Conservation (phyloP, 345 rosid species). For the Citrus reticulata region DNA sequence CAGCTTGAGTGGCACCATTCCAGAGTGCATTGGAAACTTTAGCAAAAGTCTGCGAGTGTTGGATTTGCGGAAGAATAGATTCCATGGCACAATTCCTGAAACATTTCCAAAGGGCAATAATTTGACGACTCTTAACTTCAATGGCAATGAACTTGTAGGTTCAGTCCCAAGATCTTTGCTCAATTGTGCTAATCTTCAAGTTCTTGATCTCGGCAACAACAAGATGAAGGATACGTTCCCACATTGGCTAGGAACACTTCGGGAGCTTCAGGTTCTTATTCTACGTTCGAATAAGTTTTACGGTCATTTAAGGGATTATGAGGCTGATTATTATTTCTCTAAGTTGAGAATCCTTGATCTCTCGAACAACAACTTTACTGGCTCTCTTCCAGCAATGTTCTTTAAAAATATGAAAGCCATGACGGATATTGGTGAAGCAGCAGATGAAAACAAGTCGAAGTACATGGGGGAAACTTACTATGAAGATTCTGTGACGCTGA, state of each 20-base stretch:
- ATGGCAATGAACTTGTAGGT: constrained; percentile 16
- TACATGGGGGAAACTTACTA: not conserved
- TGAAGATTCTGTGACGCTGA: not conserved
- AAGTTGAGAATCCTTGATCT: not conserved
- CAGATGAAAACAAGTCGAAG: not conserved
- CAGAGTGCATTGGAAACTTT: constrained; percentile 14
- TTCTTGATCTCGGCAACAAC: constrained; percentile 16
- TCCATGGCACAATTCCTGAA: constrained; percentile 15
- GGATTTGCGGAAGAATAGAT: constrained; percentile 15
- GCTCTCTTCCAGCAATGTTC: not conserved
- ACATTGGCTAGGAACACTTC: constrained; percentile 5
- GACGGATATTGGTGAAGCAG: not conserved
- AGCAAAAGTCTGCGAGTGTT: not conserved
- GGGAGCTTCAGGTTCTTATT: not conserved
- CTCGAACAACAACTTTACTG: not conserved
- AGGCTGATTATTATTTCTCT: not conserved
- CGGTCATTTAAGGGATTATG: not conserved
- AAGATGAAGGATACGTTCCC: constrained; percentile 18
- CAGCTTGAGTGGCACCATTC: constrained; percentile 23
- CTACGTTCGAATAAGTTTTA: constrained; percentile 5
- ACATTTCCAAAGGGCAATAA: not conserved
- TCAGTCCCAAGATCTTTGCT: constrained; percentile 7
- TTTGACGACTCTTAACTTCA: constrained; percentile 1
- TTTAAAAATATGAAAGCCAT: not conserved
- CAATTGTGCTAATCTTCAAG: constrained; percentile 12